Base-by-base conservation (phyloP, 1,284 basidiomycete species). In the Leccinum griseonigrum region DNA sequence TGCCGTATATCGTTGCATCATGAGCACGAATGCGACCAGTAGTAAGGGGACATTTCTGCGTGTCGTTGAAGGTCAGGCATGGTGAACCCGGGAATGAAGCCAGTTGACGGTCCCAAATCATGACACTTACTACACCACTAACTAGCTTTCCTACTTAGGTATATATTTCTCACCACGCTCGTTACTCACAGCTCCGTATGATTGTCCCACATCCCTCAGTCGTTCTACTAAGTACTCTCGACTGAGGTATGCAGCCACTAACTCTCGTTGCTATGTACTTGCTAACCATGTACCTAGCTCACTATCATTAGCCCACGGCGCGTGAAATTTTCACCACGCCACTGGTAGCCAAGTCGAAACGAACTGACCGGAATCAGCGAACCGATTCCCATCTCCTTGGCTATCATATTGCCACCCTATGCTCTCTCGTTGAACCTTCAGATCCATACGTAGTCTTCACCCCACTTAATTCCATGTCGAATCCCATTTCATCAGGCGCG, bases 11-110 rank as follows among this genome's bases (percentile, higher is more conserved):
- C 34, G 13, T 36, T 36, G 34, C 13, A 36, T 36, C 14, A 70
- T 98, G 95, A 0, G 93, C 95, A 38, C 82, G 79, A 61, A 97
- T 88, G 2, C 82, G 81, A 8, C 85, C 83, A 1, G 94, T 78
- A 0, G 95, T 95, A 2, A 95, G 79, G 1, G 93, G 94, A 5
- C 95, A 95, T 86, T 96, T 97, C 88, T 95, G 67, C 22, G 22
- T 29, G 10, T 43, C 36, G 36, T n/a, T n/a, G n/a, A 54, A 56
- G 13, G 53, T 73, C 31, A 65, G 58, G 18, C 1, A 60, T 22
- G 22, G 16, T 28, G 29, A n/a, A 28, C 11, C 14, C 18, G 56
- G 22, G 34, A 13, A 31, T 38, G 10, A 14, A 28, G 52, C 6
- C 14, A 54, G 52, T 54, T 10, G 58, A 71, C 13, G 13, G 34